These are phyloP conservation scores for Trebouxia sp. DNA, from an alignment of 139 green algal species.

Conservation along the genomic window DNA sequence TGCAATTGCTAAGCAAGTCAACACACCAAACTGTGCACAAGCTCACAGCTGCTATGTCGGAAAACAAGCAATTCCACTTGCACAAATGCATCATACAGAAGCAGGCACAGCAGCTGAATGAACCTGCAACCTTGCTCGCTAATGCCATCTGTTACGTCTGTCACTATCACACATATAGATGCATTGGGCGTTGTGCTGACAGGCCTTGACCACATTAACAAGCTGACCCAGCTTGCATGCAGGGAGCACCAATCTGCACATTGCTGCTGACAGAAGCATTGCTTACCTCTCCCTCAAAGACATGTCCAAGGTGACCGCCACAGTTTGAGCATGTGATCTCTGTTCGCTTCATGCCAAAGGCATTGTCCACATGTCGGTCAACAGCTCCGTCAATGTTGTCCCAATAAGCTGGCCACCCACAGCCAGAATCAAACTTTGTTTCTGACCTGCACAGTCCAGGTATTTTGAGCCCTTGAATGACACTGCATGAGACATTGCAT, in stretches of 20 bases:
- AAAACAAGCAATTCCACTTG: too few species aligned
- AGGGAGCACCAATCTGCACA: background rate
- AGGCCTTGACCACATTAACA: too few species aligned
- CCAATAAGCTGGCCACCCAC: conserved; percentile 95
- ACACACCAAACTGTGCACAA: too few species aligned
- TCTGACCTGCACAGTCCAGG: conserved; percentile 81
- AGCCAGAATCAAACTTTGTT: conserved; percentile 94
- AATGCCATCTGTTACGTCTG: too few species aligned
- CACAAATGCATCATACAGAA: too few species aligned
- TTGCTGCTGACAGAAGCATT: background rate
- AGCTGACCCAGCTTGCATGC: background rate
- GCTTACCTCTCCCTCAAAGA: conserved; percentile 86
- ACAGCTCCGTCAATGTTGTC: conserved; percentile 59
- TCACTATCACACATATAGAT: background rate
- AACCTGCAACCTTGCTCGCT: too few species aligned
- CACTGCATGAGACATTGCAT: background rate
- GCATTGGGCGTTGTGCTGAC: too few species aligned
- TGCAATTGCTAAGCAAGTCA: too few species aligned
- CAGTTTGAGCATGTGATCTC: conserved; percentile 89
- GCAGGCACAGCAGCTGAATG: too few species aligned
- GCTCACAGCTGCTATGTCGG: too few species aligned
- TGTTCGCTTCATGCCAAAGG: conserved; percentile 56
- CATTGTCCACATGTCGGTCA: conserved; percentile 49
- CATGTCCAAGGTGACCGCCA: conserved; percentile 94
- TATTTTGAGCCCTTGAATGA: too few species aligned